Base-by-base conservation (phyloP, 2,329 filamentous ascomycete species). In the Curvularia verruculosa region DNA sequence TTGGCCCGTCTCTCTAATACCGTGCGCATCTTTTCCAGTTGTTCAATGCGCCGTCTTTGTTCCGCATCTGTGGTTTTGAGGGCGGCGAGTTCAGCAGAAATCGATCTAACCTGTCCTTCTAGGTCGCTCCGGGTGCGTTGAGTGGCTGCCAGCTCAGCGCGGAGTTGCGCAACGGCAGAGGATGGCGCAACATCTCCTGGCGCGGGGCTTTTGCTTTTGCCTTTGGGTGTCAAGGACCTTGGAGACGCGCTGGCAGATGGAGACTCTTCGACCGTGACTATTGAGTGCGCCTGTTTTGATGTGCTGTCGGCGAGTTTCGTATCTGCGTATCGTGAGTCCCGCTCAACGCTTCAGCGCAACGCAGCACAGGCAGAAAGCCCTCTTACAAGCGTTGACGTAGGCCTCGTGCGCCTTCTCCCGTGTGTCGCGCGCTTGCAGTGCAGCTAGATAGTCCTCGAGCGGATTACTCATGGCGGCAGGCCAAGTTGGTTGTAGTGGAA, bases 391-490 rank as follows among this genome's bases (percentile, higher is more conserved):
- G 73, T 92, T 84, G 69, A 96, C 89, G 59, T 96, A 84, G 50
- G 87, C 84, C 69, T 81, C 79, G 66, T 87, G 85, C 55, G 81
- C 82, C 70, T 86, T 83, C 70, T 92, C 89, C 61, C 86, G 84
- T 70, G 87, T 84, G 68, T 91, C 90, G 62, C 87, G 83, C 68
- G 89, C 87, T 66, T 87, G 84, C 64, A 98, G 82, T 63, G 89
- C 89, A 60, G 85, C 82, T 60, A 91, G 82, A 76, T 96, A 97
- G 70, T 96, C 90, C 65, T 90, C 87, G 70, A 88, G 85, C 90
- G 93, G 96, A 80, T 85, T 85, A 62, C 86, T 83, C 85, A 87
- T 87, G 74, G 72, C 65, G 72, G 74, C 12, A 64, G 46, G 26
- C 65, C 48, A n/a, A 60, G 53, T 29, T 39, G 56, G 37, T 49